These are phyloP conservation scores for Beauveria bassiana DNA, from an alignment of 2,329 filamentous ascomycete species.

Conservation along the genomic window DNA sequence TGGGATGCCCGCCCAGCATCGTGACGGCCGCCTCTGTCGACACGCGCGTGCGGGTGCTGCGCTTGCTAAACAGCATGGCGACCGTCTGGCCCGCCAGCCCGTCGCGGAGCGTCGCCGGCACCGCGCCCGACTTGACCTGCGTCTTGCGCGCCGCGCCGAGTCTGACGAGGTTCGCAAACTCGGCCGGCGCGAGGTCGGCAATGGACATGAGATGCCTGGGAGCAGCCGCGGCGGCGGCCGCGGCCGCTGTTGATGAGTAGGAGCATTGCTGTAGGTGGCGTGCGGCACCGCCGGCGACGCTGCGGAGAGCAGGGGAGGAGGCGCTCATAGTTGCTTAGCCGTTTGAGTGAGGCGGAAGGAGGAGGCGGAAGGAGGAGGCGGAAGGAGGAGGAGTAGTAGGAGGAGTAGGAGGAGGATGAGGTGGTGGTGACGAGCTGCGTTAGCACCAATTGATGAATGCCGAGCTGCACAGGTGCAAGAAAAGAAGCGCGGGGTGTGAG, in stretches of 20 bases:
- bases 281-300: background rate
- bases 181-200: slow-evolving; percentile 69
- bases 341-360: background rate
- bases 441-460: background rate
- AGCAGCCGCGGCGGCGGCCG: slow-evolving; percentile 14
- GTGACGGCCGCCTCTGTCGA: slow-evolving; percentile 87
- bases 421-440: background rate
- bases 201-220: slow-evolving; percentile 91
- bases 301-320: slow-evolving; percentile 1
- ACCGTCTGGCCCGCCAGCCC: slow-evolving; percentile 70
- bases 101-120: slow-evolving; percentile 49
- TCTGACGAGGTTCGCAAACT: slow-evolving; percentile 74
- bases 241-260: background rate
- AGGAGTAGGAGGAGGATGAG: no score
- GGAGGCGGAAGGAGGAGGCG: background rate
- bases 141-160: slow-evolving; percentile 74
- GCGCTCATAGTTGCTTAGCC: background rate
- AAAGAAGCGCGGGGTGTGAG: background rate
- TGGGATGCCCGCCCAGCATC: slow-evolving; percentile 84
- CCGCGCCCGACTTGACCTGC: slow-evolving; percentile 59
- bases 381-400: background rate
- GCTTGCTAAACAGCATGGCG: slow-evolving; percentile 95
- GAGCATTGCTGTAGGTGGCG: slow-evolving; percentile 2
- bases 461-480: background rate
- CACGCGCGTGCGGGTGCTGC: slow-evolving; percentile 85